Conservation (phyloP, 257 asterid species). For the Linaria vulgaris region DNA sequence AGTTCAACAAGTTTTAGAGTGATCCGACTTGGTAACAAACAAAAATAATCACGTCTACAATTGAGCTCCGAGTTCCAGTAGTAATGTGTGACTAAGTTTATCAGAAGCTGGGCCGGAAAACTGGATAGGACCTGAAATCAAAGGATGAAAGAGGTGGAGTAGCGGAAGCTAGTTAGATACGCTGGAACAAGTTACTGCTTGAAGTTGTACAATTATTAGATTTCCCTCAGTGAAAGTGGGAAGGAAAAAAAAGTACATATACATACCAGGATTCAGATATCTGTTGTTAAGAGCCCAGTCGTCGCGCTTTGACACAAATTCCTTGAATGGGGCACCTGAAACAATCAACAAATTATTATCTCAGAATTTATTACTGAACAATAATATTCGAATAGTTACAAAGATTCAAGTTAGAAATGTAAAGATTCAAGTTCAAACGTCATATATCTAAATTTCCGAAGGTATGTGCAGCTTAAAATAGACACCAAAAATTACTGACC, state of each 20-base stretch:
- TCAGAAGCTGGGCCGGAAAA: conserved; percentile 73
- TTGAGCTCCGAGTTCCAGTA: conserved; percentile 68
- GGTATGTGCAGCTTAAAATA: background rate
- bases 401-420: background rate
- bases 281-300: conserved; percentile 93
- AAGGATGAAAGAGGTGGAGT: background rate
- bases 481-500: conserved; percentile 34
- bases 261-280: conserved; percentile 73
- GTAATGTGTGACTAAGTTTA: conserved; percentile 71
- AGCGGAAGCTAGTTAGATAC: background rate
- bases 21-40: conserved; percentile 7
- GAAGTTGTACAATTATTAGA: background rate
- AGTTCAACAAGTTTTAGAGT: conserved; percentile 7
- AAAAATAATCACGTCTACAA: conserved; percentile 24
- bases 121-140: conserved; percentile 80
- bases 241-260: conserved; percentile 11
- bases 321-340: conserved; percentile 90
- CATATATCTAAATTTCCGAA: background rate
- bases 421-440: background rate
- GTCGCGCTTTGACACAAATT: conserved; percentile 70
- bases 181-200: background rate
- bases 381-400: background rate
- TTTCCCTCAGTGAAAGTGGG: background rate
- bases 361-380: background rate
- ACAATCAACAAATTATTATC: conserved; percentile 12